Percentiles rank a stretch among this genome's conserved stretches.
phyloP scores from a whole-genome alignment of 441 rosid species.

The Erodium texanum region DNA sequence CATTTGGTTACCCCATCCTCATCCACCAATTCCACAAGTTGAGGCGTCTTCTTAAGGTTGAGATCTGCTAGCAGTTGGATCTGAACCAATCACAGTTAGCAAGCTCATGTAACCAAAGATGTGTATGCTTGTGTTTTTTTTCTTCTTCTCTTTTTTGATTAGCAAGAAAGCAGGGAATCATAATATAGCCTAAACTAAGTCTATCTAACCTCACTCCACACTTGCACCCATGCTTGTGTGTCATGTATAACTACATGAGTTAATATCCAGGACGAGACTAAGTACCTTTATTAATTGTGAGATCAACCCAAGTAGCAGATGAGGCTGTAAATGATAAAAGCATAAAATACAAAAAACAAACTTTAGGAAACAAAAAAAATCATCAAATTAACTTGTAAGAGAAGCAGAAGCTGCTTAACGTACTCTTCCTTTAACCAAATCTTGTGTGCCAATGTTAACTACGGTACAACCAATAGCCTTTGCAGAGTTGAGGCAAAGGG shows the following conservation, averaged over 20 bases:
- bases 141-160: too few relatives aligned
- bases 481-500: conserved; percentile 71
- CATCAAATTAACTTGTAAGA: conserved; percentile 8
- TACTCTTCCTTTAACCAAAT: conserved; percentile 66
- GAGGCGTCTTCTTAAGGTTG: conserved; percentile 66
- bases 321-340: conserved; percentile 39
- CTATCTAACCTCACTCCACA: too few relatives aligned
- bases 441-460: conserved; percentile 64
- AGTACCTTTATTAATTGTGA: conserved; percentile 67
- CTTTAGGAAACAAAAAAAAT: conserved; percentile 4
- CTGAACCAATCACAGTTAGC: conserved; percentile 29
- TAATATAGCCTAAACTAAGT: too few relatives aligned
- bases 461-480: conserved; percentile 76
- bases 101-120: conserved; percentile 10
- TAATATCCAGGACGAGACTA: conserved; percentile 7
- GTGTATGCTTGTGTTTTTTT: too few relatives aligned
- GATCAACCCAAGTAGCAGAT: conserved; percentile 59
- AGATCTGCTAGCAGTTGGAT: conserved; percentile 68
- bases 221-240: too few relatives aligned
- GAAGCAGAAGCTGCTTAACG: conserved; percentile 21
- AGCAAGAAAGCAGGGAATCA: too few relatives aligned
- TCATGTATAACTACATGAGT: too few relatives aligned
- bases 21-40: conserved; percentile 62
- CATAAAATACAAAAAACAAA: conserved; percentile 5
- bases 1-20: conserved; percentile 37